Conservation (phyloP, 2,329 filamentous ascomycete genomes). For the Grosmannia serpens region DNA sequence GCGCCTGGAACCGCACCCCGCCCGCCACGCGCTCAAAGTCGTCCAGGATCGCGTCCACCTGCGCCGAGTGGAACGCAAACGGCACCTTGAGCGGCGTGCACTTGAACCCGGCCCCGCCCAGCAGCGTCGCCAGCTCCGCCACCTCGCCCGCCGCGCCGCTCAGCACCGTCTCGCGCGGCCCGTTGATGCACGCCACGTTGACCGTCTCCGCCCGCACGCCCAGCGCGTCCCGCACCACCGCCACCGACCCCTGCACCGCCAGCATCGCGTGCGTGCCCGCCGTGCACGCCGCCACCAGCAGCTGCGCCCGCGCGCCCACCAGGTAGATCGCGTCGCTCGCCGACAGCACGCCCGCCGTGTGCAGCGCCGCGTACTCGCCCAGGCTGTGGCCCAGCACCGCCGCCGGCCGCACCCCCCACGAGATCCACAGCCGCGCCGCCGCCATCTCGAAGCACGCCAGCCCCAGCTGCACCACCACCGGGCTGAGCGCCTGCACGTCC, state of each 20-base stretch:
- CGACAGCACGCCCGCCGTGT: constrained; percentile 59
- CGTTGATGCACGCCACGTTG: constrained; percentile 62
- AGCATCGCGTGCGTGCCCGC: constrained; percentile 53
- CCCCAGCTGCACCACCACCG: constrained; percentile 41
- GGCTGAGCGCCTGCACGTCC: constrained; percentile 33
- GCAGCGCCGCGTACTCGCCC: constrained; percentile 63
- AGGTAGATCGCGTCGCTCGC: constrained; percentile 61
- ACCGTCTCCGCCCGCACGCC: constrained; percentile 26
- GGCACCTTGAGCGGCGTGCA: constrained; percentile 36
- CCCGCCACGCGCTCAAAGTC: constrained; percentile 40
- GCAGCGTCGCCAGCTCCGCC: constrained; percentile 27
- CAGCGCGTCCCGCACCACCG: constrained; percentile 41
- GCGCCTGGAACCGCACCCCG: constrained; percentile 27
- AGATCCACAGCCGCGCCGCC: constrained; percentile 41
- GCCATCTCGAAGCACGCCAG: constrained; percentile 47
- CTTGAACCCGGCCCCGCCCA: constrained; percentile 25
- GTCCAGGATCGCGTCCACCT: constrained; percentile 43
- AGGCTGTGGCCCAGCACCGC: constrained; percentile 52
- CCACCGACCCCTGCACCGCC: constrained; percentile 33
- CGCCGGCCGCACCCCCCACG: constrained; percentile 42
- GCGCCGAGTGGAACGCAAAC: constrained; percentile 42
- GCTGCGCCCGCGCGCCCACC: constrained; percentile 54
- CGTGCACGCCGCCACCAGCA: constrained; percentile 54
- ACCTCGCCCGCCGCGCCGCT: constrained; percentile 31
- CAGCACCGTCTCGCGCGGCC: constrained; percentile 64